Base-by-base conservation (phyloP, 2,329 filamentous ascomycete genomes). In the Harringtonia lauricola region DNA sequence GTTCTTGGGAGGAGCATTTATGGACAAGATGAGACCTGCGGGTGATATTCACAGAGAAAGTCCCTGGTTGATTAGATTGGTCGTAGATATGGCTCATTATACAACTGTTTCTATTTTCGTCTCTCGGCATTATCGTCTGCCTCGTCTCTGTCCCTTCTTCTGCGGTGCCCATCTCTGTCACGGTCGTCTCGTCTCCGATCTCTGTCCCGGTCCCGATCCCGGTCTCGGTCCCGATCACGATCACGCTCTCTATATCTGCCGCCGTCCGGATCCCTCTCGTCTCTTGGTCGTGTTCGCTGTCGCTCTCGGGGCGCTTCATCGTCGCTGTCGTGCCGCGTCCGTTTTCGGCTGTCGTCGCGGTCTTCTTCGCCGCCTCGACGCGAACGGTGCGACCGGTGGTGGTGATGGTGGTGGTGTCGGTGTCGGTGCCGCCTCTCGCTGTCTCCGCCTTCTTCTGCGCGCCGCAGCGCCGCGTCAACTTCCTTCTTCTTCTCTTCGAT, bases 401-500 rank as follows among this genome's bases (percentile, higher is more conserved):
- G 65, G 45, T 68, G 60, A 8, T 24, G 39, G 17, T 43, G 30
- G 3, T 10, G 40, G 31, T 35, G 36, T 13, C 29, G 39, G 17
- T 43, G 30, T 4, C 14, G 40, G 31, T 35, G 36, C 43, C 59
- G 52, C 10, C 52, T 54, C 49, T 21, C 52, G 60, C 48, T 51
- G 74, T 59, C 55, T 64, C 49, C 65, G 67, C 55, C 62, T 37
- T 24, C 14, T 28, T 70, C 68, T 41, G 72, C 58, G 52, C 64
- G 72, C 50, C 70, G 68, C 52, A 84, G 63, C 3, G 86, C 89
- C 46, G 76, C 74, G 43, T 83, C 79, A 13, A 95, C 76, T 59
- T 95, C 86, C 58, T 87, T 86, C 63, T 85, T 88, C 72, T 96
- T 95, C 64, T 94, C 84, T 50, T 90, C 77, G 41, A 95, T 79